phyloP scores from a whole-genome alignment of 1,284 basidiomycete genomes.

The Austroboletus niveus region DNA sequence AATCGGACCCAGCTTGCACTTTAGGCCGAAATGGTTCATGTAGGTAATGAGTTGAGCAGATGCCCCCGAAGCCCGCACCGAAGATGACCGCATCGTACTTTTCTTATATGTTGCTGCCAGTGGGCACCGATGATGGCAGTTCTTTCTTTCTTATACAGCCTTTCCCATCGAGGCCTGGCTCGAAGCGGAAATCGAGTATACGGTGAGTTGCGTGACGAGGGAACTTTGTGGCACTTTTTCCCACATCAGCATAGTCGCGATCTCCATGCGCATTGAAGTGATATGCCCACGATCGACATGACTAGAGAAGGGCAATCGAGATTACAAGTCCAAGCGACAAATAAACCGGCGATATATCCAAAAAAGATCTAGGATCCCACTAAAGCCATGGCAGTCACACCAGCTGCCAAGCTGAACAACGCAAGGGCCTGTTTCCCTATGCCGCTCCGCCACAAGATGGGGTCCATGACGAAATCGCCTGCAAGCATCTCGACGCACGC shows the following conservation, averaged over 20 bases:
- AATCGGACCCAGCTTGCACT: conserved; percentile 17
- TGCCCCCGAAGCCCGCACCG: conserved; percentile 17
- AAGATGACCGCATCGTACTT: conserved; percentile 17
- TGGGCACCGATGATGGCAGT: no score
- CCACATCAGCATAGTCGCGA: no score
- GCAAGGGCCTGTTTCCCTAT: conserved; percentile 50
- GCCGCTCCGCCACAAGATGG: conserved; percentile 42
- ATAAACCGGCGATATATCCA: neutral
- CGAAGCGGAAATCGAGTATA: no score
- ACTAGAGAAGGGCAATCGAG: no score
- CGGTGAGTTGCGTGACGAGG: no score
- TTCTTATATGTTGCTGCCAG: conserved; percentile 14
- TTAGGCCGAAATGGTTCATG: conserved; percentile 5
- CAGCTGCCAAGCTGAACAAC: conserved; percentile 52
- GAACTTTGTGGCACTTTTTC: no score
- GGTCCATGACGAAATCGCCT: conserved; percentile 72
- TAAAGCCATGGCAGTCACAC: conserved; percentile 53
- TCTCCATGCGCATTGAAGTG: no score
- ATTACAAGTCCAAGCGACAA: neutral
- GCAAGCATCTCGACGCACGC: conserved; percentile 80
- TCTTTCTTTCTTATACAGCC: no score
- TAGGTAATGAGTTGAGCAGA: conserved; percentile 15
- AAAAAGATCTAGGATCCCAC: conserved; percentile 18
- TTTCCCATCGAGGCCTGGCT: no score
- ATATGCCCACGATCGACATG: no score